phyloP scores from a whole-genome alignment of 192 early-diverging fungal species.

The Rhizophlyctis rosea region DNA sequence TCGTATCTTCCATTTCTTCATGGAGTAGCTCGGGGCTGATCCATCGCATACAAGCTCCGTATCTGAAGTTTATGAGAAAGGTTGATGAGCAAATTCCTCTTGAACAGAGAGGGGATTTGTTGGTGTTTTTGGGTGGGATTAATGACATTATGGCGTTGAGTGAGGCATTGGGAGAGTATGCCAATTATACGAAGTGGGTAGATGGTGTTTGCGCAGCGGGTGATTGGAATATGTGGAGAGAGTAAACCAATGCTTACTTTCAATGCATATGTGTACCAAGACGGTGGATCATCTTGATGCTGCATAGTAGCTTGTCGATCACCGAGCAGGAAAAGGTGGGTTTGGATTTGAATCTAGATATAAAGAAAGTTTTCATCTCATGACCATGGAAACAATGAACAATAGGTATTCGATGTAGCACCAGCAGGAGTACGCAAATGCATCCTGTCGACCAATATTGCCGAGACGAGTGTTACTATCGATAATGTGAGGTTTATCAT shows the following conservation, averaged over 20 bases:
- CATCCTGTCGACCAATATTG: constrained; percentile 80
- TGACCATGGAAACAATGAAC: constrained; percentile 56
- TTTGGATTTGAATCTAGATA: constrained; percentile 19
- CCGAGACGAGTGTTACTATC: constrained; percentile 80
- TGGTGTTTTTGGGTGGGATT: constrained; percentile 65
- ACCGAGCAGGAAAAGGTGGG: constrained; percentile 64
- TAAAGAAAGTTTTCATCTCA: constrained; percentile 15
- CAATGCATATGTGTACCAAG: not conserved
- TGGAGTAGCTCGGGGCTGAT: not conserved
- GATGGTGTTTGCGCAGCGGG: too few species aligned
- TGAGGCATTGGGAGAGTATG: constrained; percentile 55
- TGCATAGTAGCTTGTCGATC: constrained; percentile 62
- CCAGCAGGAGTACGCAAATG: constrained; percentile 63
- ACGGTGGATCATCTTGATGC: constrained; percentile 60
- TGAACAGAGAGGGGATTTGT: constrained; percentile 59
- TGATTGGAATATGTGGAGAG: too few species aligned
- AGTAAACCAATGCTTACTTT: not conserved
- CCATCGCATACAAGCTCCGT: constrained; percentile 54
- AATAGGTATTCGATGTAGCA: constrained; percentile 64
- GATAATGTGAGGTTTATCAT: constrained; percentile 71
- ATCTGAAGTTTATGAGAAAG: constrained; percentile 53
- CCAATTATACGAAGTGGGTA: constrained; percentile 48
- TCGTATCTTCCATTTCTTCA: constrained; percentile 2
- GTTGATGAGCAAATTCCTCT: constrained; percentile 58
- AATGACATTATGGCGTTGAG: constrained; percentile 57